These are phyloP conservation scores for Rhodotorula sp. DNA, from an alignment of 1,284 basidiomycete species.

Conservation along the genomic window DNA sequence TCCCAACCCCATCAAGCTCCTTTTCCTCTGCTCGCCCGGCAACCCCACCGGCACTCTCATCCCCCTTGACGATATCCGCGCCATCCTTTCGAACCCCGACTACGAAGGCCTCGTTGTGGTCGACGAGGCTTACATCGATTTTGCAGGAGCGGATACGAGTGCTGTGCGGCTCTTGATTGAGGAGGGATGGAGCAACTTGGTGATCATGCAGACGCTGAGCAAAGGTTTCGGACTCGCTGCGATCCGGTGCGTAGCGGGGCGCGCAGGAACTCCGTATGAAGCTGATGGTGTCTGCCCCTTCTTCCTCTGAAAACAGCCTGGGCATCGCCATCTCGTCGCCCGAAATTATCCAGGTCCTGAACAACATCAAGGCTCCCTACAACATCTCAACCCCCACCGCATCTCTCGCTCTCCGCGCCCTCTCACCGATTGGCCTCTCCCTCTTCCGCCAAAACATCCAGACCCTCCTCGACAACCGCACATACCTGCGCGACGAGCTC, in stretches of 20 bases:
- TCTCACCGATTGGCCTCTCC: slow-evolving; percentile 61
- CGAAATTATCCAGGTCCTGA: slow-evolving; percentile 82
- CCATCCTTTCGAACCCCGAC: slow-evolving; percentile 72
- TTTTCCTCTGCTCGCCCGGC: slow-evolving; percentile 95
- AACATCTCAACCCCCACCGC: slow-evolving; percentile 92
- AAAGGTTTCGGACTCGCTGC: slow-evolving; percentile 96
- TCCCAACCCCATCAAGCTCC: slow-evolving; percentile 66
- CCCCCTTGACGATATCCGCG: slow-evolving; percentile 64
- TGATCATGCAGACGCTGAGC: slow-evolving; percentile 92
- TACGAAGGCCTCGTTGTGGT: slow-evolving; percentile 91
- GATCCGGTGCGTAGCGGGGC: slow-evolving; percentile 79
- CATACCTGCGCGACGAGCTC: slow-evolving; percentile 19
- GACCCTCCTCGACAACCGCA: slow-evolving; percentile 36
- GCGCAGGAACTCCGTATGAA: no score
- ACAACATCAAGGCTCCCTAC: slow-evolving; percentile 97
- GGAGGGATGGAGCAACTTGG: slow-evolving; percentile 79
- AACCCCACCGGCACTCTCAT: slow-evolving; percentile 94
- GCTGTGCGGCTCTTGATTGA: slow-evolving; percentile 62
- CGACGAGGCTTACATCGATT: slow-evolving; percentile 98
- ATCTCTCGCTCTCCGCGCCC: slow-evolving; percentile 73
- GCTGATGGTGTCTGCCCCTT: no score
- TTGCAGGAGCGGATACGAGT: slow-evolving; percentile 54
- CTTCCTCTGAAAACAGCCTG: slow-evolving; percentile 56
- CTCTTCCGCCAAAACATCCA: slow-evolving; percentile 53
- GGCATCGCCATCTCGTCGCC: slow-evolving; percentile 89